These are phyloP conservation scores for Yarrowia phangngaensis DNA, from an alignment of 805 yeast species.

Conservation along the genomic window DNA sequence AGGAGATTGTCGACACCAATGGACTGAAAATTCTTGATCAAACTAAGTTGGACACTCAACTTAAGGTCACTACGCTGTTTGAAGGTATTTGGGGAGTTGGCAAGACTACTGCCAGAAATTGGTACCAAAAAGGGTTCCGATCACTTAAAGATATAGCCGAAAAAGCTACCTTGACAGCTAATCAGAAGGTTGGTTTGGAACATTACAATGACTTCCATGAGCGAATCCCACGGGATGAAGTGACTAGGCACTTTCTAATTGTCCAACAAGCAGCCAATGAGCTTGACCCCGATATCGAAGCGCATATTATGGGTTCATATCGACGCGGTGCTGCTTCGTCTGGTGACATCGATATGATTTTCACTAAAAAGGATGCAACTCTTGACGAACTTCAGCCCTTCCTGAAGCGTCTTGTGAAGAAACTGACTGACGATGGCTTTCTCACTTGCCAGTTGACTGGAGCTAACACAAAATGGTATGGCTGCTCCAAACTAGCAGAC, in stretches of 20 bases:
- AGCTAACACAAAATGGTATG: constrained; percentile 37
- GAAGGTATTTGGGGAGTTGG: constrained; percentile 52
- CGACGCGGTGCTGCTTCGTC: constrained; percentile 47
- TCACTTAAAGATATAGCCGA: constrained; percentile 43
- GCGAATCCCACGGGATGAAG: constrained; percentile 48
- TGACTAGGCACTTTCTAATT: constrained; percentile 42
- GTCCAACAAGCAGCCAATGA: constrained; percentile 35
- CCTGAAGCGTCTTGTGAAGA: constrained; percentile 33
- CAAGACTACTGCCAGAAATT: constrained; percentile 41
- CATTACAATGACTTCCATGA: constrained; percentile 48
- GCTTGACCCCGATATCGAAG: constrained; percentile 41
- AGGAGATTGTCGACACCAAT: constrained; percentile 46
- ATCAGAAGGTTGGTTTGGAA: constrained; percentile 44
- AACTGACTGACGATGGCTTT: constrained; percentile 36
- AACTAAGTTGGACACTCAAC: constrained; percentile 32
- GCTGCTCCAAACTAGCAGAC: constrained; percentile 37
- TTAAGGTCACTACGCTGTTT: constrained; percentile 39
- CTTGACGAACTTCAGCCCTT: constrained; percentile 33
- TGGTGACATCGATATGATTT: constrained; percentile 54
- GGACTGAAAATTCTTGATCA: constrained; percentile 32
- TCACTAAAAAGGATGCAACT: constrained; percentile 41
- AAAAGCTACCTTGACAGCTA: constrained; percentile 36
- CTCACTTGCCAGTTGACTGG: constrained; percentile 36
- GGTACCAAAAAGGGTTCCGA: constrained; percentile 43
- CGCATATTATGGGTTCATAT: constrained; percentile 51